Conservation (phyloP, 2,329 filamentous ascomycete genomes). For the Rachicladosporium sp. region DNA sequence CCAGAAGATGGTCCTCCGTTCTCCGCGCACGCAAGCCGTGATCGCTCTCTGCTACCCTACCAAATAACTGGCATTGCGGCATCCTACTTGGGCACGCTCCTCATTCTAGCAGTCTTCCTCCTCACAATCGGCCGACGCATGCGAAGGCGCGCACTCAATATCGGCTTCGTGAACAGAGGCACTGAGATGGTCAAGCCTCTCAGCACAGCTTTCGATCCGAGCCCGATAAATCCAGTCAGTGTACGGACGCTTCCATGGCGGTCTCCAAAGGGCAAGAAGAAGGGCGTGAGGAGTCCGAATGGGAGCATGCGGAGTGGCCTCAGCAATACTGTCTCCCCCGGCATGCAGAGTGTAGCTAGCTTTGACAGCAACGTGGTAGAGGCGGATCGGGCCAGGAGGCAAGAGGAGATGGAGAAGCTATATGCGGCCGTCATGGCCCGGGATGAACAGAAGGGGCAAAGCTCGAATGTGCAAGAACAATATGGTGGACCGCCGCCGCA, state of each 20-base stretch:
- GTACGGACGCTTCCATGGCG: constrained; percentile 19
- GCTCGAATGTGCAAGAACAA: not conserved
- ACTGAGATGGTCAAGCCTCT: constrained; percentile 45
- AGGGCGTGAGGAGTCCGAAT: constrained; percentile 14
- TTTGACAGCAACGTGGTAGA: constrained; percentile 70
- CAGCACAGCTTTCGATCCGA: constrained; percentile 22
- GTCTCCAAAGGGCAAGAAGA: constrained; percentile 11
- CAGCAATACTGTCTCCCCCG: constrained; percentile 33
- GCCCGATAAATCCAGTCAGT: constrained; percentile 20
- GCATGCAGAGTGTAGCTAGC: constrained; percentile 48
- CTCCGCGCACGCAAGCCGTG: constrained; percentile 46
- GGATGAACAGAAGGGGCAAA: constrained; percentile 43
- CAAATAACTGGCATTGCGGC: constrained; percentile 76
- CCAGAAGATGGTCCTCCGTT: constrained; percentile 49
- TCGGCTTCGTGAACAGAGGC: constrained; percentile 40
- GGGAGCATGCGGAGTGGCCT: constrained; percentile 23
- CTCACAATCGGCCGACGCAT: constrained; percentile 34
- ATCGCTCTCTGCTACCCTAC: constrained; percentile 57
- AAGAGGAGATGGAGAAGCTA: constrained; percentile 76
- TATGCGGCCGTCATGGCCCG: constrained; percentile 90
- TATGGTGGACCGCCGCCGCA: constrained; percentile 5
- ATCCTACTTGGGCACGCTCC: constrained; percentile 66
- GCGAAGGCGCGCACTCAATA: constrained; percentile 32
- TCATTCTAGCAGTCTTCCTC: constrained; percentile 55
- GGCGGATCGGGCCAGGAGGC: constrained; percentile 60